Conservation (phyloP, 352 stramenopile species). For the Pseudoperonospora humuli region DNA sequence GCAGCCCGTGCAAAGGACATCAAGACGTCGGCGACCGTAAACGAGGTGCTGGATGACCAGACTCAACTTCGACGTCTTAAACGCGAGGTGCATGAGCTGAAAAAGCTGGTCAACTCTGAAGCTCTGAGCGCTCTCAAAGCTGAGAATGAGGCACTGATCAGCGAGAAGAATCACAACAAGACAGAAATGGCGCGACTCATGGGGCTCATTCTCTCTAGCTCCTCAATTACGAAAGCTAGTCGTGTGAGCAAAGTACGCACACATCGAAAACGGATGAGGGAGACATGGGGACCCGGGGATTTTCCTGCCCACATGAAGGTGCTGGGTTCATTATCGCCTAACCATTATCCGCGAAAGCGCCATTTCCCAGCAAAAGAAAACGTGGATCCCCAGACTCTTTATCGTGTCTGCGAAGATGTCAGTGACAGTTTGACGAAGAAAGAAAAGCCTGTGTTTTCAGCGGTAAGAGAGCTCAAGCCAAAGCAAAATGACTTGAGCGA, state of each 20-base stretch:
- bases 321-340: slow-evolving; percentile 8
- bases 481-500: neutral
- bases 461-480: neutral
- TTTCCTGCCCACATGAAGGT: slow-evolving; percentile 31
- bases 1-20: slow-evolving; percentile 89
- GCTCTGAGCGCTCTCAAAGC: slow-evolving; percentile 50
- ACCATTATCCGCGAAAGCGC: slow-evolving; percentile 15
- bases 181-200: slow-evolving; percentile 48
- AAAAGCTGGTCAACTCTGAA: slow-evolving; percentile 49
- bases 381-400: slow-evolving; percentile 29
- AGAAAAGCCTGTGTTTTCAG: slow-evolving; percentile 6
- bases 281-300: slow-evolving; percentile 72
- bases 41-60: slow-evolving; percentile 90
- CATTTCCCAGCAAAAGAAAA: slow-evolving; percentile 43
- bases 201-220: slow-evolving; percentile 52
- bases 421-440: slow-evolving; percentile 3
- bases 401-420: slow-evolving; percentile 17
- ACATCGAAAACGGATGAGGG: slow-evolving; percentile 22
- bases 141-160: slow-evolving; percentile 59
- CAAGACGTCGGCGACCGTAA: slow-evolving; percentile 71
- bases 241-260: slow-evolving; percentile 17
- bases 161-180: slow-evolving; percentile 50
- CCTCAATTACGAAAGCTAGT: slow-evolving; percentile 19
- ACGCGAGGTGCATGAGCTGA: slow-evolving; percentile 60
- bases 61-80: slow-evolving; percentile 65